A percentile compares a stretch with the other conserved stretches of the same genome.
Conservation (phyloP, 805 yeast species). For the Saturnispora gosingensis region DNA sequence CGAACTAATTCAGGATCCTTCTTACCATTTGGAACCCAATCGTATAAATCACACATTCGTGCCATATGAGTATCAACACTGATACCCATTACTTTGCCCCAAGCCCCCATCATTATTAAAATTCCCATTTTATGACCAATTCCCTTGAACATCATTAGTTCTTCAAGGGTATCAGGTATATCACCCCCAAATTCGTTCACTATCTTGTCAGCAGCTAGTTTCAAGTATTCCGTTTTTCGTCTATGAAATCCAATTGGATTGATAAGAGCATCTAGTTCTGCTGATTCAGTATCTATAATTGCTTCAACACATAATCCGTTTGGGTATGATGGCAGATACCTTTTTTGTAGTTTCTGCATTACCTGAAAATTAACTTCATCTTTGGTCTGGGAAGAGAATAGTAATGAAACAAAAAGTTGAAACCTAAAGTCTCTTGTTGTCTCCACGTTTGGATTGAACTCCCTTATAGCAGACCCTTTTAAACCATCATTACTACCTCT, state of each 20-base stretch:
- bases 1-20: slow-evolving; percentile 73
- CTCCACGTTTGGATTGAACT: slow-evolving; percentile 7
- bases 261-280: slow-evolving; percentile 56
- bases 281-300: slow-evolving; percentile 39
- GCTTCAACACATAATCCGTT: slow-evolving; percentile 55
- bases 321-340: slow-evolving; percentile 30
- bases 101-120: slow-evolving; percentile 69
- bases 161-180: slow-evolving; percentile 62
- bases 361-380: slow-evolving; percentile 79
- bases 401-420: slow-evolving; percentile 68
- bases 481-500: background rate
- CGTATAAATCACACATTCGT: slow-evolving; percentile 69
- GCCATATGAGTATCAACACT: slow-evolving; percentile 93
- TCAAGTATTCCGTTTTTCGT: slow-evolving; percentile 65
- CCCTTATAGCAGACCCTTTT: slow-evolving; percentile 4
- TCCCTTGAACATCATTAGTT: slow-evolving; percentile 67
- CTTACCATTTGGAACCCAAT: slow-evolving; percentile 51
- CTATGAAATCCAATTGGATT: slow-evolving; percentile 80
- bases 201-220: slow-evolving; percentile 48
- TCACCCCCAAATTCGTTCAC: slow-evolving; percentile 47
- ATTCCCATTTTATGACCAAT: slow-evolving; percentile 96
- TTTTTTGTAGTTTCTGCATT: slow-evolving; percentile 49
- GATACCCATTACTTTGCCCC: slow-evolving; percentile 72
- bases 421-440: slow-evolving; percentile 38
- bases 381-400: slow-evolving; percentile 87